A percentile compares a stretch with the other conserved stretches of the same genome.
Conservation (phyloP, 2,329 filamentous ascomycete species). For the Waltergamsia citrina region DNA sequence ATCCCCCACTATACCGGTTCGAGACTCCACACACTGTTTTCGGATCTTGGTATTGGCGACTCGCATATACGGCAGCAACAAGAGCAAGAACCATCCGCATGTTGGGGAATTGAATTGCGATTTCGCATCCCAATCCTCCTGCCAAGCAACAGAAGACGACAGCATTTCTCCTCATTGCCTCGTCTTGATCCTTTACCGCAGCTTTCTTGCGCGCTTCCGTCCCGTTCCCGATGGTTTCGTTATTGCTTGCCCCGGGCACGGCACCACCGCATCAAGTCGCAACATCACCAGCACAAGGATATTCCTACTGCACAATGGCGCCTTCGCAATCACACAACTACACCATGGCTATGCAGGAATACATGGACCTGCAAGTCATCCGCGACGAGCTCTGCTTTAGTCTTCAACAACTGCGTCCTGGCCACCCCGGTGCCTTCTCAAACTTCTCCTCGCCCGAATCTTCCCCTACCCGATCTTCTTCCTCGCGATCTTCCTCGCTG, state of each 20-base stretch:
- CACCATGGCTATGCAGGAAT: constrained; percentile 42
- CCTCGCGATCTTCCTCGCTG: constrained; percentile 41
- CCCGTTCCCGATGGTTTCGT: constrained; percentile 23
- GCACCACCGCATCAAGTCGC: constrained; percentile 12
- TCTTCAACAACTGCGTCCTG: constrained; percentile 40
- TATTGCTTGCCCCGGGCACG: constrained; percentile 17
- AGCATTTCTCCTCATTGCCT: background rate
- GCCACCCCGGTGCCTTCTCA: constrained; percentile 19
- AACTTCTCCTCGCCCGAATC: constrained; percentile 25
- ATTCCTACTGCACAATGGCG: constrained; percentile 22
- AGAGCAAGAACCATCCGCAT: too few species aligned
- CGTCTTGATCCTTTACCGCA: background rate
- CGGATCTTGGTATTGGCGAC: too few species aligned
- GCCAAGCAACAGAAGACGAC: too few species aligned
- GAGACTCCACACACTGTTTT: too few species aligned
- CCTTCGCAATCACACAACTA: constrained; percentile 19
- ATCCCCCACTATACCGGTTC: too few species aligned
- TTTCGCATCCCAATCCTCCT: too few species aligned
- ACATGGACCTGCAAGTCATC: constrained; percentile 42
- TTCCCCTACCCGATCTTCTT: constrained; percentile 50
- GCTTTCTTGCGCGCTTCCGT: background rate
- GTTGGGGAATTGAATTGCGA: too few species aligned
- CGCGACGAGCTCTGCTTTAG: constrained; percentile 42
- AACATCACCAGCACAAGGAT: too few species aligned
- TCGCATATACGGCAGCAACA: too few species aligned